These are phyloP conservation scores for Ophiocordyceps camponoti-leonardi DNA, from an alignment of 2,329 filamentous ascomycete species.

Conservation along the genomic window DNA sequence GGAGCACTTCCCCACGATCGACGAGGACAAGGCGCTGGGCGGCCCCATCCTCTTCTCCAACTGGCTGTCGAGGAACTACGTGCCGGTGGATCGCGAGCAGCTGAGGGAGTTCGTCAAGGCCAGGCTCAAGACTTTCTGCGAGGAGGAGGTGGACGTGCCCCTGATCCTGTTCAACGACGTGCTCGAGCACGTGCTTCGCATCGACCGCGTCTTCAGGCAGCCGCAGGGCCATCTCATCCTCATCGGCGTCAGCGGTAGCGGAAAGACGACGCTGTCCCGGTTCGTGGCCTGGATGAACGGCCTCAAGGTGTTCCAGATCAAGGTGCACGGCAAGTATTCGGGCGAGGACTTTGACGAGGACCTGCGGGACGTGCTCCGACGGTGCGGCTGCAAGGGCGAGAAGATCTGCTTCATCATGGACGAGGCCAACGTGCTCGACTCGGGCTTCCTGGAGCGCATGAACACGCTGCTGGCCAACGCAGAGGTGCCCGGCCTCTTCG, in stretches of 20 bases:
- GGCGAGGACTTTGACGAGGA: conserved; percentile 98
- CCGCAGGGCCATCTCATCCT: conserved; percentile 96
- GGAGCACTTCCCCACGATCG: conserved; percentile 88
- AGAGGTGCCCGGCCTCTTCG: conserved; percentile 96
- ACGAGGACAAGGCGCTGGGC: conserved; percentile 73
- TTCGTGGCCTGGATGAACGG: conserved; percentile 99
- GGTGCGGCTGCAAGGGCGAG: conserved; percentile 93
- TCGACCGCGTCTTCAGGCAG: conserved; percentile 96
- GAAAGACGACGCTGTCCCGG: conserved; percentile 92
- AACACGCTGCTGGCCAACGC: conserved; percentile 97
- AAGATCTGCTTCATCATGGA: conserved; percentile 99
- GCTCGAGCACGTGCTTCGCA: conserved; percentile 90
- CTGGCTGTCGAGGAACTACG: conserved; percentile 97
- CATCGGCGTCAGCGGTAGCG: conserved; percentile 95
- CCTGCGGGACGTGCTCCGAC: conserved; percentile 76
- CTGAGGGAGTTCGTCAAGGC: conserved; percentile 96
- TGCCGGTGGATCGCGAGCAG: conserved; percentile 88
- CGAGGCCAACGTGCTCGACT: conserved; percentile 95
- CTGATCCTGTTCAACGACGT: conserved; percentile 99
- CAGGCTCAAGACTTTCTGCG: conserved; percentile 92
- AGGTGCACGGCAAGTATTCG: conserved; percentile 97
- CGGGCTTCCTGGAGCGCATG: conserved; percentile 97
- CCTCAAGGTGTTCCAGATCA: conserved; percentile 97
- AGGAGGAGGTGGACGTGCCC: conserved; percentile 97
- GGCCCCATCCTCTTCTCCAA: conserved; percentile 97